Conservation (phyloP, 2,329 filamentous ascomycete species). For the Teratosphaeria nubilosa region DNA sequence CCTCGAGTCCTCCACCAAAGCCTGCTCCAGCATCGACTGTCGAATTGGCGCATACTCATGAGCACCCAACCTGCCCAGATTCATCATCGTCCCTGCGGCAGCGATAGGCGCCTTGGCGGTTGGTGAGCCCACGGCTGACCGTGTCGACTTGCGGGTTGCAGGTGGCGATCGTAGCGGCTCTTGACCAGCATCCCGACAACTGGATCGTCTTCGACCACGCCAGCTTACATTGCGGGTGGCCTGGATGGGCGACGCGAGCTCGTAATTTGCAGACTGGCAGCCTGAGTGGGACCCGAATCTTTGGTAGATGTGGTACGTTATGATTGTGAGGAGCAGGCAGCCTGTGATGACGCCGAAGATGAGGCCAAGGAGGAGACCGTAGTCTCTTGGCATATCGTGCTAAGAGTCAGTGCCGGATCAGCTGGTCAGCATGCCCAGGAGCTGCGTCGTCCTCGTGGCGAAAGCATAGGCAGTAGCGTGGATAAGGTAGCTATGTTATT, state of each 20-base stretch:
- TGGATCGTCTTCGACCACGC: background rate
- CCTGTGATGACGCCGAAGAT: background rate
- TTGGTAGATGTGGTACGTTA: background rate
- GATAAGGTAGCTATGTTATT: background rate
- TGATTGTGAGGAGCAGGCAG: background rate
- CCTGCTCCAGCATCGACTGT: background rate
- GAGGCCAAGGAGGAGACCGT: background rate
- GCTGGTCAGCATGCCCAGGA: background rate
- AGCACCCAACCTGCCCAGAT: background rate
- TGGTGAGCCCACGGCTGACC: background rate
- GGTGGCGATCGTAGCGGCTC: background rate
- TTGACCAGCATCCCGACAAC: background rate
- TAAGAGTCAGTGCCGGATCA: background rate
- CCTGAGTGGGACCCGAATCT: background rate
- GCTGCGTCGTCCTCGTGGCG: background rate
- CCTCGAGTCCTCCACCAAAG: background rate
- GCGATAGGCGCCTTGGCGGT: background rate
- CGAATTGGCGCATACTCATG: background rate
- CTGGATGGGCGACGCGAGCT: background rate
- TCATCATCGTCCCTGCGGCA: background rate
- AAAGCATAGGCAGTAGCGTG: background rate
- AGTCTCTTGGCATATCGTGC: background rate
- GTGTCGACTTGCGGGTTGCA: background rate
- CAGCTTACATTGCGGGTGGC: background rate
- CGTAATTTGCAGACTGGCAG: background rate